Percentiles rank a stretch among this genome's conserved stretches.
These are phyloP conservation scores for Zygotorulaspora chibaensis DNA, from an alignment of 805 yeast species.

Conservation along the genomic window DNA sequence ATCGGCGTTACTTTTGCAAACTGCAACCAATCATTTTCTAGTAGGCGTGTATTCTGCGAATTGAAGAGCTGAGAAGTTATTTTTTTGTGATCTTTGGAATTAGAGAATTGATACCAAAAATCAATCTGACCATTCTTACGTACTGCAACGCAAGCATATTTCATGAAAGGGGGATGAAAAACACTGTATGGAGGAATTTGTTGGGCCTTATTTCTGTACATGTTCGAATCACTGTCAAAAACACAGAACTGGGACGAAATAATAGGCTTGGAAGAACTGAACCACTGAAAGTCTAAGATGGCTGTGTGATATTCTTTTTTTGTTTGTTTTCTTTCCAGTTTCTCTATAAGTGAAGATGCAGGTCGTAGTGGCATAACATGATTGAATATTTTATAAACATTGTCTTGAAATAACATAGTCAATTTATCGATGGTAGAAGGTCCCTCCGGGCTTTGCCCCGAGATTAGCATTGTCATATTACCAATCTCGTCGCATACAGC, in stretches of 20 bases:
- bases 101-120: conserved; percentile 38
- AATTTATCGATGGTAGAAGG: conserved; percentile 33
- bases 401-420: conserved; percentile 39
- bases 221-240: conserved; percentile 26
- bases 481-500: conserved; percentile 76
- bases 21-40: conserved; percentile 33
- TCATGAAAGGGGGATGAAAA: conserved; percentile 37
- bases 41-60: conserved; percentile 19
- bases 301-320: conserved; percentile 35
- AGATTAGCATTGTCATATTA: conserved; percentile 51
- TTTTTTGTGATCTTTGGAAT: conserved; percentile 37
- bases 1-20: conserved; percentile 33
- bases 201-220: conserved; percentile 32
- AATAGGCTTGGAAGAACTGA: conserved; percentile 38
- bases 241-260: conserved; percentile 33
- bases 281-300: conserved; percentile 42
- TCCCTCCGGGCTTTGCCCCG: conserved; percentile 44
- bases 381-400: conserved; percentile 31
- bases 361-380: conserved; percentile 26
- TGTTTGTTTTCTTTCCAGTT: conserved; percentile 39
- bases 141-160: conserved; percentile 35
- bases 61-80: conserved; percentile 29
- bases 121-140: conserved; percentile 36
- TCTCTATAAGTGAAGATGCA: conserved; percentile 27
- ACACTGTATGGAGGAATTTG: conserved; percentile 35